These are phyloP conservation scores for Cercospora canescens DNA, from an alignment of 2,329 filamentous ascomycete species.

Conservation along the genomic window DNA sequence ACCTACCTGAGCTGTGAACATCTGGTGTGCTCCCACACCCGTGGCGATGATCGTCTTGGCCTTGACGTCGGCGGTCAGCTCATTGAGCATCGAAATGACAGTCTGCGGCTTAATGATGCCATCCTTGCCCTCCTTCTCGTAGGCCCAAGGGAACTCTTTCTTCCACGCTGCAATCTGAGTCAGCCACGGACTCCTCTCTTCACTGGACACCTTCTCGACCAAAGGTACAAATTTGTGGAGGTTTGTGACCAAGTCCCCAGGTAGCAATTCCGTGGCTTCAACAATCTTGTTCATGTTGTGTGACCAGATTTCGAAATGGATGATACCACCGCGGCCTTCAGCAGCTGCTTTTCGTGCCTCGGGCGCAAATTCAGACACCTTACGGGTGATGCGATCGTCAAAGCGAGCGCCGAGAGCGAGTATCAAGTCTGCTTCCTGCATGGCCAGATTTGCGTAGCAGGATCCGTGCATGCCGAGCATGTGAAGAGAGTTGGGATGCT, in stretches of 20 bases:
- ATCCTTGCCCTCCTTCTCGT: constrained; percentile 46
- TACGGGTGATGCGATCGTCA: constrained; percentile 88
- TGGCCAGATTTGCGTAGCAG: constrained; percentile 96
- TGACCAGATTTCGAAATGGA: constrained; percentile 97
- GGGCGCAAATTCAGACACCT: constrained; percentile 81
- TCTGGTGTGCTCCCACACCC: background rate
- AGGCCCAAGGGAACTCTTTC: background rate
- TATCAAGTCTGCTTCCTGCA: constrained; percentile 93
- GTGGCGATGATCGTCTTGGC: constrained; percentile 63
- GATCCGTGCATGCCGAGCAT: constrained; percentile 99
- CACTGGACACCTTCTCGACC: background rate
- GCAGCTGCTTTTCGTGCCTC: constrained; percentile 78
- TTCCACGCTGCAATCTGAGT: background rate
- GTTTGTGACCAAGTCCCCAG: constrained; percentile 80
- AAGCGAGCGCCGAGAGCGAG: constrained; percentile 91
- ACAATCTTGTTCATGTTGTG: constrained; percentile 99
- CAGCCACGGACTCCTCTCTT: background rate
- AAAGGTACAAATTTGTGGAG: background rate
- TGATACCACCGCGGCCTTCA: constrained; percentile 85
- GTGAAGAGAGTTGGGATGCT: constrained; percentile 81
- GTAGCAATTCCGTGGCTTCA: constrained; percentile 89
- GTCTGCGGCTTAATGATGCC: constrained; percentile 92
- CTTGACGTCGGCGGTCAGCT: constrained; percentile 76
- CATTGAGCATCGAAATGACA: constrained; percentile 84
- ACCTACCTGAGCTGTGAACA: background rate